Evolutionary conservation across 805 yeast genomes (phyloP), one percentile per base, ranked within the genome.

Genomic region (Zygosaccharomyces bailii): DNA sequence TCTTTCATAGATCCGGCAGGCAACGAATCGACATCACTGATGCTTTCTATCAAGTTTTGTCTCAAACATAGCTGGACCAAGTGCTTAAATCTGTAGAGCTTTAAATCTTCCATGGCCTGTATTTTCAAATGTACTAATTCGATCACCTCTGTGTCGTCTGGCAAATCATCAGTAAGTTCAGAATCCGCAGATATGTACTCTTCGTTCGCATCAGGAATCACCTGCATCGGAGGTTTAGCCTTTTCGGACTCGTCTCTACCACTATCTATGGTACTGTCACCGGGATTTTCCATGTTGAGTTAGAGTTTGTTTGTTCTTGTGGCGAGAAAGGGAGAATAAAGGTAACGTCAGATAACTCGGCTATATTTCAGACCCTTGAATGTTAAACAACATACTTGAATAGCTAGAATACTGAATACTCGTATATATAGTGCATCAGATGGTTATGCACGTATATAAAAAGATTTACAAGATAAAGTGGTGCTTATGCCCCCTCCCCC

Each of bases 21-120:
- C 7, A 84, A 57, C 9, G 68, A 69, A 46, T 89, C 89, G 14
- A 91, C 68, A 7, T 80, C 89, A 34, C 79, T 75, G 30, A 90
- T 73, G n/a, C 84, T 76, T 21, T 84, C 81, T 31, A 93, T 70
- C 51, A 88, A 69, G 63, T 93, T 93, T 58, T 89, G 96, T 60
- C 99, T 77, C 47, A 93, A 70, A 49, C 89, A 84, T 16, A 91
- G 68, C 4, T 71, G 60, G 52, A 76, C 80, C 47, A 89, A 67
- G 21, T 76, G 64, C 2, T 60, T 59, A 60, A 89, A 86, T 45
- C 86, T 69, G 10, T 59, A 61, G 37, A 87, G 65, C 24, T 76
- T 70, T 52, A 87, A 68, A 48, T 75, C 86, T 43, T 79, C 82
- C 56, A 88, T 56, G 0, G 84, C 75, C 7, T 70, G 57, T 32